Conservation (phyloP, 2,329 filamentous ascomycete species). For the Alternaria dauci region DNA sequence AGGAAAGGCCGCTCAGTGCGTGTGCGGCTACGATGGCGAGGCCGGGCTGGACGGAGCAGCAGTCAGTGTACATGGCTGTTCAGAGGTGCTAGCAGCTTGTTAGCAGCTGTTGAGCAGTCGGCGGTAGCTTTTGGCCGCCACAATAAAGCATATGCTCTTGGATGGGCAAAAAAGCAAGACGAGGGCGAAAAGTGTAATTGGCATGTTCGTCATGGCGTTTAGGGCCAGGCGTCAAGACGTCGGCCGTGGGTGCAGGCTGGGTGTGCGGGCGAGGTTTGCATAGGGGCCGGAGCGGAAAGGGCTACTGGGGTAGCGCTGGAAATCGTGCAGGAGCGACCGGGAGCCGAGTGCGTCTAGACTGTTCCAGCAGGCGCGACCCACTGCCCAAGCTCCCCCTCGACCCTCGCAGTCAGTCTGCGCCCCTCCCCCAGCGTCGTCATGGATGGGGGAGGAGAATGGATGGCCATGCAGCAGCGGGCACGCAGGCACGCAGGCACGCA, state of each 20-base stretch:
- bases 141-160: background rate
- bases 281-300: constrained; percentile 23
- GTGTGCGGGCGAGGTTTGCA: constrained; percentile 18
- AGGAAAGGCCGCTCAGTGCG: background rate
- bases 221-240: constrained; percentile 9
- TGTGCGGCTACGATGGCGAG: background rate
- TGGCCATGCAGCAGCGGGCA: too few species aligned
- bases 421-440: background rate
- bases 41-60: too few species aligned
- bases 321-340: constrained; percentile 25
- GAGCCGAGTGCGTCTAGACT: constrained; percentile 32
- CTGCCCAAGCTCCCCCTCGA: constrained; percentile 8
- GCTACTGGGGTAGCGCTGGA: constrained; percentile 25
- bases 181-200: constrained; percentile 13
- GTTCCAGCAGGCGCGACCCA: constrained; percentile 28
- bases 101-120: background rate
- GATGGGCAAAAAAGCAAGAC: constrained; percentile 6
- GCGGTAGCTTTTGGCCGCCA: constrained; percentile 10
- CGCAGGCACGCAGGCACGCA: background rate
- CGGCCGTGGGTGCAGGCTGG: constrained; percentile 7
- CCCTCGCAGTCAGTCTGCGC: background rate
- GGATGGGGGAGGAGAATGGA: background rate
- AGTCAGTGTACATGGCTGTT: background rate
- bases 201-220: constrained; percentile 14
- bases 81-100: background rate